Percentiles rank a stretch among this genome's conserved stretches.
Conservation (phyloP, 2,329 filamentous ascomycete species). For the Fusarium nanum region DNA sequence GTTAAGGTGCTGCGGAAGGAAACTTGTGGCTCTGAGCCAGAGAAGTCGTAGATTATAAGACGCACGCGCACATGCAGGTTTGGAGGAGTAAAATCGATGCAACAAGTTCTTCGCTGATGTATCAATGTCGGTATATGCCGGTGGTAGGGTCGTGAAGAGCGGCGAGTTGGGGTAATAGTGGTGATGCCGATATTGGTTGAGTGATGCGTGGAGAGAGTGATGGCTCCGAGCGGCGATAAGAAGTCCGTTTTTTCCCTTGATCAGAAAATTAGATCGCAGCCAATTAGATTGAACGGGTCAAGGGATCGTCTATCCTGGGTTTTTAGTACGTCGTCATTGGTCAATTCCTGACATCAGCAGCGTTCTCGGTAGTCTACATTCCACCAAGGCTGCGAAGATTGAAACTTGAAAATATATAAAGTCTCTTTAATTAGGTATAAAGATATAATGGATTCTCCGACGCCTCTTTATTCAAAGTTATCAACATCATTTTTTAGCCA, state of each 20-base stretch:
- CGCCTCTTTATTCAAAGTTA: neutral
- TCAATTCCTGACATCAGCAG: conserved; percentile 27
- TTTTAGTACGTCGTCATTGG: conserved; percentile 30
- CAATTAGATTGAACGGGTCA: conserved; percentile 35
- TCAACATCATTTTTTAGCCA: neutral
- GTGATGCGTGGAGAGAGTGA: conserved; percentile 23
- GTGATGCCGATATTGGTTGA: conserved; percentile 27
- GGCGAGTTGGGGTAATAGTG: conserved; percentile 3
- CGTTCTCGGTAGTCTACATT: conserved; percentile 5
- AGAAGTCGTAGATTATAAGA: conserved; percentile 18
- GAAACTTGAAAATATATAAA: neutral
- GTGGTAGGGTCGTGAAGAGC: neutral
- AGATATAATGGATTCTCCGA: neutral
- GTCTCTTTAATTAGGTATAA: neutral
- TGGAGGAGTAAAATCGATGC: neutral
- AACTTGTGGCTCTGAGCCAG: conserved; percentile 22
- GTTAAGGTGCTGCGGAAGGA: neutral
- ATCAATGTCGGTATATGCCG: neutral
- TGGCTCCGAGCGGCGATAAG: conserved; percentile 16
- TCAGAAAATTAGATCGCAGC: conserved; percentile 19
- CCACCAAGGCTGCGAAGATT: neutral
- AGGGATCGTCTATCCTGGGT: conserved; percentile 4
- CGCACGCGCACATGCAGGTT: conserved; percentile 17
- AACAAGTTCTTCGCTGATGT: neutral
- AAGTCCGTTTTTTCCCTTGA: conserved; percentile 42